Conservation (phyloP, 2,329 filamentous ascomycete species). For the Juglanconis oblonga region DNA sequence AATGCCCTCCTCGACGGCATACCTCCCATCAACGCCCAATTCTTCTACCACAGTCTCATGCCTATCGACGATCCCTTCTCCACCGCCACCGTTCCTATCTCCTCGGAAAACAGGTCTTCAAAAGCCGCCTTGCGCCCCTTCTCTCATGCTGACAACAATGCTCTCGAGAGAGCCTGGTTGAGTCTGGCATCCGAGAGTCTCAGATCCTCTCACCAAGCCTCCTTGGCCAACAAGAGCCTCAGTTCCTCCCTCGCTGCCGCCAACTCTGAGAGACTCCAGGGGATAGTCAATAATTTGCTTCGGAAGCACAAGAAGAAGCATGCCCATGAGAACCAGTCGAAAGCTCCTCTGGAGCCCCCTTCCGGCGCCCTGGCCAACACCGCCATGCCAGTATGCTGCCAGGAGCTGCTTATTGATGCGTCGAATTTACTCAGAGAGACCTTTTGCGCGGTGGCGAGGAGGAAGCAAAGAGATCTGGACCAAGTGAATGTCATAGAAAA, state of each 20-base stretch:
- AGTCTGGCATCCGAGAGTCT: conserved; percentile 51
- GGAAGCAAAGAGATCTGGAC: conserved; percentile 35
- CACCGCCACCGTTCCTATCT: conserved; percentile 49
- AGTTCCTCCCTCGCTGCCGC: conserved; percentile 31
- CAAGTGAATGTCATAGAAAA: conserved; percentile 44
- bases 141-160: conserved; percentile 72
- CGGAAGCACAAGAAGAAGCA: conserved; percentile 47
- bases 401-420: conserved; percentile 44
- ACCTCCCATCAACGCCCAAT: conserved; percentile 66
- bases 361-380: conserved; percentile 29
- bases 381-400: conserved; percentile 43
- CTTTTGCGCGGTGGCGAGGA: conserved; percentile 49
- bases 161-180: conserved; percentile 76
- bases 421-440: conserved; percentile 43
- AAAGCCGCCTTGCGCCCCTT: conserved; percentile 73
- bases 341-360: conserved; percentile 24
- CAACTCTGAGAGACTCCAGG: conserved; percentile 34
- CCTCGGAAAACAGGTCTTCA: conserved; percentile 48
- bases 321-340: conserved; percentile 32
- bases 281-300: conserved; percentile 42
- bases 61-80: conserved; percentile 89
- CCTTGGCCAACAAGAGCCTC: conserved; percentile 30
- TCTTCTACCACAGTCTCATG: conserved; percentile 80
- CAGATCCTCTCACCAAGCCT: conserved; percentile 44
- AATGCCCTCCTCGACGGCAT: conserved; percentile 40